Evolutionary conservation across 106 monocot genomes (phyloP).

Genomic region (Apostasia shenzhenica): DNA sequence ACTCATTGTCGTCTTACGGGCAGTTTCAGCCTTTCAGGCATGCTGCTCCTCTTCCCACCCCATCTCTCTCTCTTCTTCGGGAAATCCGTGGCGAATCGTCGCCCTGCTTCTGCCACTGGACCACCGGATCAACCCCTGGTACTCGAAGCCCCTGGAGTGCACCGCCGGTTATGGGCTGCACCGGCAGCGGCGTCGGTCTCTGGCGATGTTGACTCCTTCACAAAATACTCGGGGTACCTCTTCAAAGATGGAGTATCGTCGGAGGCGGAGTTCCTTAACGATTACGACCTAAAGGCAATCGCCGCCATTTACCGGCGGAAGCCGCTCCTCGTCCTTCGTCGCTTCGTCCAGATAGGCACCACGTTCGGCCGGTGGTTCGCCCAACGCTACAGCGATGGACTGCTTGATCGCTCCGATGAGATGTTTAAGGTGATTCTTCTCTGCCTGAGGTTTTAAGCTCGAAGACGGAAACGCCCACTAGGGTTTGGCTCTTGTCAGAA

Average conservation of each 20-base stretch:
- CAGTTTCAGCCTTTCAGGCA: neutral
- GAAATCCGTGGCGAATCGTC: slow-evolving; percentile 1
- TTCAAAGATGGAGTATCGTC: slow-evolving; percentile 53
- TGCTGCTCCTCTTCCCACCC: slow-evolving; percentile 11
- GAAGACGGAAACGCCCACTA: neutral
- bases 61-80: slow-evolving; percentile 6
- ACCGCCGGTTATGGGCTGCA: neutral
- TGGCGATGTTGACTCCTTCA: slow-evolving; percentile 73
- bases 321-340: slow-evolving; percentile 63
- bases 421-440: slow-evolving; percentile 64
- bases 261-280: slow-evolving; percentile 60
- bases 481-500: neutral
- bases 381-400: slow-evolving; percentile 48
- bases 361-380: slow-evolving; percentile 75
- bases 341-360: slow-evolving; percentile 59
- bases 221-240: slow-evolving; percentile 88
- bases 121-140: neutral
- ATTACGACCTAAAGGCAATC: slow-evolving; percentile 48
- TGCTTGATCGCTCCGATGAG: slow-evolving; percentile 66
- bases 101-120: neutral
- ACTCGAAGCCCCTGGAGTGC: neutral
- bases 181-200: neutral
- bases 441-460: neutral
- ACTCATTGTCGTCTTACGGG: too few species aligned
- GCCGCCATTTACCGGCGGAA: slow-evolving; percentile 59